Evolutionary conservation across 2,329 filamentous ascomycete genomes (phyloP), one percentile per base, ranked within the genome.

Genomic region (Orbilia blumenaviensis): DNA sequence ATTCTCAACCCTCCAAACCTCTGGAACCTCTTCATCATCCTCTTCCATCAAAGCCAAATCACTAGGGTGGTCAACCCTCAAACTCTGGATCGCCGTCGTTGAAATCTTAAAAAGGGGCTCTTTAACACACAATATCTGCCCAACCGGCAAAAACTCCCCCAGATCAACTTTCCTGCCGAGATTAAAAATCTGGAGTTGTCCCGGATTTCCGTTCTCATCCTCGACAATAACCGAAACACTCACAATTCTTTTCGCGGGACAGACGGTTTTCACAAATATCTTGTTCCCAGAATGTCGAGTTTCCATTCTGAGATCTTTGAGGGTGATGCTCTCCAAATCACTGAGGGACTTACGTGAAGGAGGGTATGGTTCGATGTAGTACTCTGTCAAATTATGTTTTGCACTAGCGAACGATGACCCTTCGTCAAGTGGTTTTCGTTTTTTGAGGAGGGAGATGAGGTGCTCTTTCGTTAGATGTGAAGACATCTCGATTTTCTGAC

Each of bases 101-200:
- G 72, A 76, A 23, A 69, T 27, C 9, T 36, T 69, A 25, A 48
- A 76, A 3, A 69, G 36, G 7, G 72, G 72, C 34, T 76, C 72
- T 38, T 69, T 76, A 8, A 76, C 8, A n/a, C 38, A 32, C 0
- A 76, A 21, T 10, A 76, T 29, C 48, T 66, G 56, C 12, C 64
- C 64, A n/a, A 29, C 29, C 10, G 60, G 64, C 27, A 76, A 68
- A 6, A 69, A 27, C 48, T 66, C 50, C 8, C 34, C 23, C 10
- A 60, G 38, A 25, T 50, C 29, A 3, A 36, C n/a, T 2, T 44
- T 25, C 21, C 21, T 27, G 1, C 38, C 38, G 4, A 69, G 12
- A 36, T 69, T 60, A 32, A 60, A 76, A 5, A 69, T 50, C 32
- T 76, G 72, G 32, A 76, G 25, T 14, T 64, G 64, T 0, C 41